Evolutionary conservation across 169 alveolate genomes (phyloP).

Genomic region (Plasmodium adleri): DNA sequence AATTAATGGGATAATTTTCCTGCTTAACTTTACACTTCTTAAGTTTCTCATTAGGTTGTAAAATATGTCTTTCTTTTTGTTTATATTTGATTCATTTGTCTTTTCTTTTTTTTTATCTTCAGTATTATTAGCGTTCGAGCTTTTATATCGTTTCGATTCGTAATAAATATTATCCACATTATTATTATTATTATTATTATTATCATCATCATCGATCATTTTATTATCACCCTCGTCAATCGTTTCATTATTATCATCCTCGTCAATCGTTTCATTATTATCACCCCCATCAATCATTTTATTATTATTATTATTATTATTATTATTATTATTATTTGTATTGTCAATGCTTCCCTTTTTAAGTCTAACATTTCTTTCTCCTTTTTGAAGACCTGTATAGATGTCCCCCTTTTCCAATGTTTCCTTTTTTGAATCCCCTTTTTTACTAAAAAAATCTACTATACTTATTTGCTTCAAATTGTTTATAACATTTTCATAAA

Average conservation of each 20-base stretch:
- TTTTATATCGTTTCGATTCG: too few relatives aligned
- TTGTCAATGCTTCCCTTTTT: not conserved
- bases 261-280: too few relatives aligned
- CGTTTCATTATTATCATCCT: too few relatives aligned
- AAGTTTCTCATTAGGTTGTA: constrained; percentile 68
- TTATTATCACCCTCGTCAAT: too few relatives aligned
- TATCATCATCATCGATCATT: not conserved
- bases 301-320: too few relatives aligned
- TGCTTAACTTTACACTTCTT: constrained; percentile 61
- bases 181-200: not conserved
- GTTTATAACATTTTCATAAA: constrained; percentile 29
- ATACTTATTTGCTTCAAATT: constrained; percentile 14
- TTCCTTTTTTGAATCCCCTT: constrained; percentile 1
- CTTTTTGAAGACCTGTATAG: not conserved
- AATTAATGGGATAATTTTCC: constrained; percentile 56
- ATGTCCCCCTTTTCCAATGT: not conserved
- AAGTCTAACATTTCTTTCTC: not conserved
- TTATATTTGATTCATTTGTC: not conserved
- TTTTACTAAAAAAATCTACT: constrained; percentile 29
- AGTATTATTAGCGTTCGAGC: not conserved
- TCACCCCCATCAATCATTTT: too few relatives aligned
- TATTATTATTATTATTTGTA: not conserved
- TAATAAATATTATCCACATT: not conserved
- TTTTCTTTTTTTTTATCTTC: not conserved
- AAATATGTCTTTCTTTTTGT: constrained; percentile 53